Conservation (phyloP, 2,329 filamentous ascomycete species). For the Alternaria arbusti region DNA sequence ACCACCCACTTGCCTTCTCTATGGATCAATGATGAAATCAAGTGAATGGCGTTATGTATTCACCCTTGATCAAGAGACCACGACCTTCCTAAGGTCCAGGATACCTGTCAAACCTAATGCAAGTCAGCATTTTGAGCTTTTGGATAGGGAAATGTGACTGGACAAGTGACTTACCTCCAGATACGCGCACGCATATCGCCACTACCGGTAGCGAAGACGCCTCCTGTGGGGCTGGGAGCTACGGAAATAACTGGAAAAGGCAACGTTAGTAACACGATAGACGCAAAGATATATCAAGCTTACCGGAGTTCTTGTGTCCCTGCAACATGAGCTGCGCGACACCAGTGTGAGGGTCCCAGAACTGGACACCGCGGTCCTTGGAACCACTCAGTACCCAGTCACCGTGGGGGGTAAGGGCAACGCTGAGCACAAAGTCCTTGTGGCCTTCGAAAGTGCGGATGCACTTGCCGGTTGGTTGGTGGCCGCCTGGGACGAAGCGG, state of each 20-base stretch:
- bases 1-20: neutral
- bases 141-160: neutral
- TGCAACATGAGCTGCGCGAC: constrained; percentile 98
- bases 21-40: neutral
- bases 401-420: constrained; percentile 91
- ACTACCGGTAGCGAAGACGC: constrained; percentile 92
- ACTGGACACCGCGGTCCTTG: constrained; percentile 96
- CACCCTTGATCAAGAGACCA: neutral
- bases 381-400: constrained; percentile 97
- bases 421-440: constrained; percentile 96
- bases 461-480: constrained; percentile 86
- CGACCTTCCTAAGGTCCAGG: constrained; percentile 34
- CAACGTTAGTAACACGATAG: constrained; percentile 16
- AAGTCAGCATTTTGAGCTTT: constrained; percentile 14
- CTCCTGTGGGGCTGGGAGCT: constrained; percentile 86
- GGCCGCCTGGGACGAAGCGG: constrained; percentile 68
- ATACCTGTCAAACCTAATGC: constrained; percentile 41
- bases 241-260: constrained; percentile 80
- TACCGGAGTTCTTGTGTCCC: constrained; percentile 93
- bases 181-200: constrained; percentile 98
- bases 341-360: constrained; percentile 95
- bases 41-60: neutral
- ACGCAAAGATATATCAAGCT: constrained; percentile 30
- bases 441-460: constrained; percentile 97
- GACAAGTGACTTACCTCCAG: constrained; percentile 70